A percentile compares a stretch with the other conserved stretches of the same genome.
phyloP scores from a whole-genome alignment of 345 rosid genomes.

The Anacardium occidentale region DNA sequence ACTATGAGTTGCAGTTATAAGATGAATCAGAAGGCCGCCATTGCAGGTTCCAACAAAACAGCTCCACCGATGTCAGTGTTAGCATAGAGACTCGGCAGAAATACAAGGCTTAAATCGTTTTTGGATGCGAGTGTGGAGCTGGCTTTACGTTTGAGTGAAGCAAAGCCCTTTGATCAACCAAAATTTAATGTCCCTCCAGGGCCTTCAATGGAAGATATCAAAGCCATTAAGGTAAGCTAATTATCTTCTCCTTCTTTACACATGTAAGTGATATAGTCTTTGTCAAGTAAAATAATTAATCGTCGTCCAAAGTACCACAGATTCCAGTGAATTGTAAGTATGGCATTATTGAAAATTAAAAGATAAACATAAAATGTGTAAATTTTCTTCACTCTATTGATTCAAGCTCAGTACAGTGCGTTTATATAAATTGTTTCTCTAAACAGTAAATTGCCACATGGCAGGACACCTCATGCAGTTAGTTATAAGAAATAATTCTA shows the following conservation, averaged over 20 bases:
- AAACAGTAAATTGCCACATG: too few relatives aligned
- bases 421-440: too few relatives aligned
- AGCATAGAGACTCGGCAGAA: constrained; percentile 35
- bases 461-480: too few relatives aligned
- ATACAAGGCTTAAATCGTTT: constrained; percentile 50
- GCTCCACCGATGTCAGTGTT: constrained; percentile 21
- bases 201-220: constrained; percentile 44
- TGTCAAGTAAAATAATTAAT: too few relatives aligned
- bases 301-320: too few relatives aligned
- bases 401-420: too few relatives aligned
- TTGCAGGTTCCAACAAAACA: constrained; percentile 42
- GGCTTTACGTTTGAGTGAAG: constrained; percentile 34
- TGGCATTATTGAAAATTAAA: too few relatives aligned
- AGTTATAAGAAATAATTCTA: too few relatives aligned
- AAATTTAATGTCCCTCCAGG: constrained; percentile 28
- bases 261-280: too few relatives aligned
- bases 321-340: too few relatives aligned
- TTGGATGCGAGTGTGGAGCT: constrained; percentile 46
- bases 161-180: constrained; percentile 10
- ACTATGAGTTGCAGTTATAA: constrained; percentile 32
- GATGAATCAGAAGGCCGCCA: constrained; percentile 42
- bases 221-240: constrained; percentile 41
- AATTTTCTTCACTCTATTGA: too few relatives aligned
- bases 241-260: neutral
- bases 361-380: too few relatives aligned